A percentile compares a stretch with the other conserved stretches of the same genome.
Conservation (phyloP, 305 asterid genomes). For the Fraxinus platypoda region DNA sequence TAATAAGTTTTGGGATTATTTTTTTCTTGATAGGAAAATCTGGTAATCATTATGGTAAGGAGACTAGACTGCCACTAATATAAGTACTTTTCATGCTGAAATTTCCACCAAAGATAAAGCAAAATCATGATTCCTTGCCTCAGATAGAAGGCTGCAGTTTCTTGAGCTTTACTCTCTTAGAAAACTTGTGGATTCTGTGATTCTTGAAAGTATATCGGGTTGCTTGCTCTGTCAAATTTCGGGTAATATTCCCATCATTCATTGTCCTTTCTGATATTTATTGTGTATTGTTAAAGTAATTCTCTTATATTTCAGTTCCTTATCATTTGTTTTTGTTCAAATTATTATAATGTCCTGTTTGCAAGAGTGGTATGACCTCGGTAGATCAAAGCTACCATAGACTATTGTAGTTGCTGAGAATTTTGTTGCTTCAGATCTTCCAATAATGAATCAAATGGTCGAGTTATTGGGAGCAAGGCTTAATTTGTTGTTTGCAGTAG, state of each 20-base stretch:
- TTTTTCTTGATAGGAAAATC: neutral
- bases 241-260: constrained; percentile 28
- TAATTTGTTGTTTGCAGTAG: neutral
- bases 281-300: neutral
- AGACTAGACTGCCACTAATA: constrained; percentile 33
- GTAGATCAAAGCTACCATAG: neutral
- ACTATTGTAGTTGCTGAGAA: neutral
- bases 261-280: neutral
- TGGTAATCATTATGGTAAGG: constrained; percentile 31
- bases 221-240: constrained; percentile 35
- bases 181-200: constrained; percentile 27
- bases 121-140: constrained; percentile 43
- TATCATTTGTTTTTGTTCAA: neutral
- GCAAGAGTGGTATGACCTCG: neutral
- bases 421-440: neutral
- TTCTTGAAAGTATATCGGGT: constrained; percentile 32
- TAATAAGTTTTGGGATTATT: neutral
- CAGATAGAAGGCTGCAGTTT: constrained; percentile 36
- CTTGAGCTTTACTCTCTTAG: constrained; percentile 35
- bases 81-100: constrained; percentile 19
- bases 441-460: neutral
- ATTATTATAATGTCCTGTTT: neutral
- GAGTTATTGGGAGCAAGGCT: neutral
- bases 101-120: neutral
- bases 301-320: constrained; percentile 12